Conservation (phyloP, 202 grass and related monocot species). For the Eragrostis tef region DNA sequence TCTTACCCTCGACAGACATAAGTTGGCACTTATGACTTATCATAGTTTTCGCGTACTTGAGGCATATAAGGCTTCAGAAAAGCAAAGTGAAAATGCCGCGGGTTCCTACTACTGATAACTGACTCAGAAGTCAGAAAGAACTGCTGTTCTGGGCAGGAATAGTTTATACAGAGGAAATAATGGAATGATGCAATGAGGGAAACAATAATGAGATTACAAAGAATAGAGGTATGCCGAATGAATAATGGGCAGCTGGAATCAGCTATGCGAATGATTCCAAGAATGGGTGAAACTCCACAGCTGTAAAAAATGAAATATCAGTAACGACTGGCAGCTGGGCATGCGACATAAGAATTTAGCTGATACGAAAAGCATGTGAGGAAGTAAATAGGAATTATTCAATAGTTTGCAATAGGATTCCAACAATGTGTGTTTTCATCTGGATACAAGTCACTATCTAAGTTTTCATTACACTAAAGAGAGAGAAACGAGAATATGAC, state of each 20-base stretch:
- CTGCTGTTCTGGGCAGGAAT: not conserved
- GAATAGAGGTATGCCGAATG: not conserved
- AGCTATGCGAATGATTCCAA: constrained; percentile 45
- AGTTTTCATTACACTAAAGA: not conserved
- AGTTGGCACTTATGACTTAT: no score
- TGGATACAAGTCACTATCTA: not conserved
- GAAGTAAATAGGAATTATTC: not conserved
- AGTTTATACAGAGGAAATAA: not conserved
- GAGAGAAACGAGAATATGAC: not conserved
- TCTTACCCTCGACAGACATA: not conserved
- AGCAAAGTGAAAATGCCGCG: not conserved
- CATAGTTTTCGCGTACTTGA: not conserved
- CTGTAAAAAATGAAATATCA: constrained; percentile 53
- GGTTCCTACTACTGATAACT: not conserved
- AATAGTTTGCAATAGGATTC: no score
- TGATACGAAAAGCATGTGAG: not conserved
- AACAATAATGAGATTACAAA: constrained; percentile 13
- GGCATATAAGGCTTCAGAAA: not conserved
- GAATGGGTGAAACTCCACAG: constrained; percentile 83
- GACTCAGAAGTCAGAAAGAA: not conserved
- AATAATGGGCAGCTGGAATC: not conserved
- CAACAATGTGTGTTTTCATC: not conserved
- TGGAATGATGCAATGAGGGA: not conserved
- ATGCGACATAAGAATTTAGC: not conserved
- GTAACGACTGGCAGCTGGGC: not conserved